Percentiles rank a stretch among this genome's conserved stretches.
phyloP scores from a whole-genome alignment of 257 asterid species.

The Gynochthodes officinalis region DNA sequence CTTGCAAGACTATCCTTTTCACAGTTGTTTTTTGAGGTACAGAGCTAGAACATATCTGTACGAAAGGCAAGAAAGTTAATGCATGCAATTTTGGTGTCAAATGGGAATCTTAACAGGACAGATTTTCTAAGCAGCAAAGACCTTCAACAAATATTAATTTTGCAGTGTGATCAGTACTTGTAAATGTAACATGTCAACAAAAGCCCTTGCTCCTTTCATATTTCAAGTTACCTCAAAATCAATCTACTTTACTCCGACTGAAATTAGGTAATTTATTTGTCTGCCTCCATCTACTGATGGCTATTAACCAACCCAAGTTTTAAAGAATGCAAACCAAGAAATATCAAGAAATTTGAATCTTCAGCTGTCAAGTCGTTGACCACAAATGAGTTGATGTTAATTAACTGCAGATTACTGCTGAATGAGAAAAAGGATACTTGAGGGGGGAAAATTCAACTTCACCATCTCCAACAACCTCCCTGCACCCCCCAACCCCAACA shows the following conservation, averaged over 20 bases:
- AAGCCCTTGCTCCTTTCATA: background rate
- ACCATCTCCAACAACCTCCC: background rate
- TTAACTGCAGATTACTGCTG: no score
- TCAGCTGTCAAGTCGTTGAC: background rate
- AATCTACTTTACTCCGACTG: background rate
- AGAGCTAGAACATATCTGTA: slow-evolving; percentile 75
- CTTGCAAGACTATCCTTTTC: slow-evolving; percentile 58
- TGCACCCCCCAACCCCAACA: no score
- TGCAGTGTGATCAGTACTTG: background rate
- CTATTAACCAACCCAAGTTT: background rate
- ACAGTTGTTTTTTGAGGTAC: slow-evolving; percentile 79
- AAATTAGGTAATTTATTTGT: background rate
- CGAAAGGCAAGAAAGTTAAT: background rate
- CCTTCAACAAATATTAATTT: background rate
- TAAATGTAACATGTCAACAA: background rate
- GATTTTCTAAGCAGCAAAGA: background rate
- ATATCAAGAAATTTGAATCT: background rate
- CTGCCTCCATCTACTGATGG: background rate
- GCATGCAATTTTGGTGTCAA: background rate
- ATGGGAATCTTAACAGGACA: background rate
- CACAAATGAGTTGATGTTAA: no score
- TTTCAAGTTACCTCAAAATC: background rate
- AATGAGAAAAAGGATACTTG: no score
- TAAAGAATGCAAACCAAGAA: background rate
- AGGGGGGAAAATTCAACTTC: no score